Evolutionary conservation across 2,329 filamentous ascomycete species (phyloP), one percentile per base, ranked within the genome.

Genomic region (Epichloe scottii): DNA sequence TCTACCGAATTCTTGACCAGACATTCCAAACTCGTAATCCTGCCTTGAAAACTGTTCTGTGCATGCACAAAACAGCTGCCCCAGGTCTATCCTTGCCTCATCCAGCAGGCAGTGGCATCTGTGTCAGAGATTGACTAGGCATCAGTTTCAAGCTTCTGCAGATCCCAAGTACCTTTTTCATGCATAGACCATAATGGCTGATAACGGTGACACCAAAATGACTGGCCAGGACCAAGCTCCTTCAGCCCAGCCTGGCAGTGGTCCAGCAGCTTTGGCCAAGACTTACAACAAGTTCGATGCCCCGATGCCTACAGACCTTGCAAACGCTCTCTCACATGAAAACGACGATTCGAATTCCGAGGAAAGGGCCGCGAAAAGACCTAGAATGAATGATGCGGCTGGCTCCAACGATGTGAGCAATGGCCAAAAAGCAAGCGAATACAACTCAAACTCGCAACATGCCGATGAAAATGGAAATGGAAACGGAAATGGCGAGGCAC

Each of bases 291-390:
- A 45, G 45, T 35, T 41, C 26, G 41, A 47, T 51, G 54, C 48
- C 53, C 60, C 35, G 49, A 55, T 49, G 39, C 30, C 51, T 10
- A 14, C 51, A 51, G 46, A 35, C 15, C 23, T 37, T 41, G 46
- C 51, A 34, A 26, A 33, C 23, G 37, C 17, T 14, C 15, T 42
- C 19, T 39, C 46, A 14, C 34, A 17, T 15, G 51, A 35, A 3
- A 21, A 41, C 38, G 43, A 37, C 12, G 17, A 2, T 14, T 46
- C 30, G 30, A 14, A 33, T 38, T 17, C 51, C 17, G 57, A 62
- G 47, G 68, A 69, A 57, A 73, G 75, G 53, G 72, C 77, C 39
- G 66, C 75, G 48, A 86, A 86, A 69, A 76, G 79, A 60, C 69
- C 76, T 57, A 85, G 78, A 66, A 63, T 78, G 48, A 72, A 77